phyloP scores from a whole-genome alignment of 257 asterid genomes.

The Verbena officinalis region DNA sequence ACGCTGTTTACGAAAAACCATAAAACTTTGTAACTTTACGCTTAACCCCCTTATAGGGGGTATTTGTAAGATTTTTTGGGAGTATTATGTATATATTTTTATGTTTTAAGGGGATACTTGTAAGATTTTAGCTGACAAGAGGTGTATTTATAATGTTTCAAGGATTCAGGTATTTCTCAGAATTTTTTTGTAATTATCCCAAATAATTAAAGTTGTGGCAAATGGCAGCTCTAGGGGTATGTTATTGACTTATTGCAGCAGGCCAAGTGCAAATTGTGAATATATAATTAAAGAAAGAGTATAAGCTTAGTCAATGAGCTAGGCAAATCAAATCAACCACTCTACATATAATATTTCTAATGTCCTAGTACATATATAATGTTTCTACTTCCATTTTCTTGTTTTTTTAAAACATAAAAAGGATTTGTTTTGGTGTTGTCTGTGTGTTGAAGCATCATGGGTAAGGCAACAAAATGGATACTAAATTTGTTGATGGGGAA shows the following conservation, averaged over 20 bases:
- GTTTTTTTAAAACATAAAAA: background rate
- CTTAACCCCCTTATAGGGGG: no score
- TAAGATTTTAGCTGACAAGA: no score
- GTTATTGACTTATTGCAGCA: conserved; percentile 50
- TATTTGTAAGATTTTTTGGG: no score
- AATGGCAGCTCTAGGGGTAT: conserved; percentile 57
- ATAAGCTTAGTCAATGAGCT: conserved; percentile 26
- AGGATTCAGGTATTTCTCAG: no score
- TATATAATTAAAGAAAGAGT: background rate
- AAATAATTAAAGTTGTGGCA: conserved; percentile 41
- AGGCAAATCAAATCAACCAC: conserved; percentile 24
- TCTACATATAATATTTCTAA: background rate
- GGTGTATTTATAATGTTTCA: no score
- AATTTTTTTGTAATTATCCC: no score
- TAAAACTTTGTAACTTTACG: no score
- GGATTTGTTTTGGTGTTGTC: background rate
- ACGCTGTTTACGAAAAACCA: no score
- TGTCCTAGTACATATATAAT: background rate
- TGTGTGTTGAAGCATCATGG: conserved; percentile 51
- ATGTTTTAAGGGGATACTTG: no score
- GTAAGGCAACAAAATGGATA: conserved; percentile 76
- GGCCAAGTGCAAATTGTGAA: conserved; percentile 34
- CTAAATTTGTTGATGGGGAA: conserved; percentile 65
- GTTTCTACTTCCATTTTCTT: background rate
- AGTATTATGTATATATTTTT: no score